A percentile compares a stretch with the other conserved stretches of the same genome.
Conservation (phyloP, 75 land plant species). For the Gnetum montanum region DNA sequence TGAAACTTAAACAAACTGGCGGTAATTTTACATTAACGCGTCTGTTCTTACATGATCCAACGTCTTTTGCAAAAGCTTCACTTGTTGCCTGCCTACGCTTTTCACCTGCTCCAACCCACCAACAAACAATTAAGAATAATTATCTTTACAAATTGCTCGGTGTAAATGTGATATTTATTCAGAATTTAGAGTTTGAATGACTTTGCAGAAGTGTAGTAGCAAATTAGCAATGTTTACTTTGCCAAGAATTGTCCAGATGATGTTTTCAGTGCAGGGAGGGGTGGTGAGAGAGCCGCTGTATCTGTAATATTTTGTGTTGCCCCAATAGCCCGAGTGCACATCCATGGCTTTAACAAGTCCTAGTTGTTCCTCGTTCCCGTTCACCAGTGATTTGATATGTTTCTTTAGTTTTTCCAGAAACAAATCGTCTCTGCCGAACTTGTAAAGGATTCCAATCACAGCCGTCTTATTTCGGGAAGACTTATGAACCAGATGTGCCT, state of each 20-base stretch:
- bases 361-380: too few species aligned
- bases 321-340: neutral
- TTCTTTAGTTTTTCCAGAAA: too few species aligned
- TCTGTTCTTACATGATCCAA: neutral
- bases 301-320: conserved; percentile 12
- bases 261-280: conserved; percentile 32
- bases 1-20: too few species aligned
- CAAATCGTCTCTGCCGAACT: conserved; percentile 17
- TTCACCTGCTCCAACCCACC: neutral
- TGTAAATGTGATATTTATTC: too few species aligned
- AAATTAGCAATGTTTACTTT: conserved; percentile 5
- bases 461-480: conserved; percentile 13
- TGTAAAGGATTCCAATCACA: conserved; percentile 28
- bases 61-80: neutral
- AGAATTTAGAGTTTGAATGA: too few species aligned
- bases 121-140: too few species aligned
- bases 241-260: conserved; percentile 24
- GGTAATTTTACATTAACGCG: too few species aligned
- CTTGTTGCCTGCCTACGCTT: neutral
- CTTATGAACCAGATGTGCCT: conserved; percentile 38
- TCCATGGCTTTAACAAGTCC: too few species aligned
- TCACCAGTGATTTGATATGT: too few species aligned
- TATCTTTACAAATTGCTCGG: neutral
- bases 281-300: conserved; percentile 37
- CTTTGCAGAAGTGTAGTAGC: neutral